Conservation (phyloP, 139 green algal species). For the Micractinium sp. region DNA sequence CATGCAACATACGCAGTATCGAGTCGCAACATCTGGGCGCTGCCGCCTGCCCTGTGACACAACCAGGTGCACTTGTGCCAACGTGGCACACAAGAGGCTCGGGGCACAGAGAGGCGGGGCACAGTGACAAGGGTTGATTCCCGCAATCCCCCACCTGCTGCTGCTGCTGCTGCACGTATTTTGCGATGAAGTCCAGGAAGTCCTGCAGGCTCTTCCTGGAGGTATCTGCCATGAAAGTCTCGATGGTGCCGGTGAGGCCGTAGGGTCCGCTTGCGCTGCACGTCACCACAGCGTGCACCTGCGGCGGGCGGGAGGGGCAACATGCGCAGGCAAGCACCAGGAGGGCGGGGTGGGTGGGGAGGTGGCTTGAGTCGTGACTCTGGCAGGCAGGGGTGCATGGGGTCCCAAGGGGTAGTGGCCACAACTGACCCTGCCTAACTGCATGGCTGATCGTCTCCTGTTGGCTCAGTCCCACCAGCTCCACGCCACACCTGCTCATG, state of each 20-base stretch:
- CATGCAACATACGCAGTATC: neutral
- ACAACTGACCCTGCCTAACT: too few relatives aligned
- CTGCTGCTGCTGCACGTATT: neutral
- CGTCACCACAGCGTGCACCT: neutral
- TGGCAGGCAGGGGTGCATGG: too few relatives aligned
- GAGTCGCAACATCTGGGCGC: neutral
- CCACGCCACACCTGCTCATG: neutral
- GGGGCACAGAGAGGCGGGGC: too few relatives aligned
- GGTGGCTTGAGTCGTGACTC: neutral
- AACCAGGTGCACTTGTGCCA: too few relatives aligned
- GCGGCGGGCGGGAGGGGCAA: neutral
- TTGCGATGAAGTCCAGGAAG: slow-evolving; percentile 9
- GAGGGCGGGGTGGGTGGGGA: neutral
- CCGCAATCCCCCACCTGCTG: neutral
- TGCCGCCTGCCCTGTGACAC: neutral
- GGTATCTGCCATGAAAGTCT: slow-evolving; percentile 43
- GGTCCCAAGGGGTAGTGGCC: too few relatives aligned
- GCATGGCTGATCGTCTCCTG: too few relatives aligned
- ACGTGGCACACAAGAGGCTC: neutral
- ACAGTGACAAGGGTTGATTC: too few relatives aligned
- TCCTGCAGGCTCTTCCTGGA: slow-evolving; percentile 20
- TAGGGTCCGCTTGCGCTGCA: slow-evolving; percentile 31
- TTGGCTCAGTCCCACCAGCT: too few relatives aligned
- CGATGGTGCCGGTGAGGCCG: slow-evolving; percentile 37
- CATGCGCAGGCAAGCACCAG: too few relatives aligned